Conservation (phyloP, 495 filamentous ascomycete genomes). For the Choiromyces venosus region DNA sequence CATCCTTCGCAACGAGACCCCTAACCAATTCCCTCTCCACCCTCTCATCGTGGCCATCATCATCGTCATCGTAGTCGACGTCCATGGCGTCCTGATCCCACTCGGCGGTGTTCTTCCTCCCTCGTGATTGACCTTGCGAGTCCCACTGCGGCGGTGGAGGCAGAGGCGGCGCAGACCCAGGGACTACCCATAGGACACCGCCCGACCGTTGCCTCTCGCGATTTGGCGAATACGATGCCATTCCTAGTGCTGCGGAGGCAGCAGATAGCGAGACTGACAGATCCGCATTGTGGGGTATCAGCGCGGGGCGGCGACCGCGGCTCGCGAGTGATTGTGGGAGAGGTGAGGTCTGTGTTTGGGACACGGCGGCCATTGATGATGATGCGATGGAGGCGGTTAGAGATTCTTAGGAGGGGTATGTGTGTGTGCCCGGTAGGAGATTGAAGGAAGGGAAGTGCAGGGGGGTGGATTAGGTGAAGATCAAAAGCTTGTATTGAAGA, state of each 20-base stretch:
- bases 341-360: constrained; percentile 24
- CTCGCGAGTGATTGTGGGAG: constrained; percentile 29
- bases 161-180: constrained; percentile 26
- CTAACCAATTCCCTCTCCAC: constrained; percentile 23
- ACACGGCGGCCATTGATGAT: constrained; percentile 28
- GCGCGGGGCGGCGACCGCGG: constrained; percentile 37
- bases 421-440: constrained; percentile 9
- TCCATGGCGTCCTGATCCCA: constrained; percentile 26
- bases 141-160: constrained; percentile 23
- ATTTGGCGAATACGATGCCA: constrained; percentile 34
- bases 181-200: constrained; percentile 28
- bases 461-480: constrained; percentile 8
- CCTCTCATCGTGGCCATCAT: constrained; percentile 12
- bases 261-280: constrained; percentile 39
- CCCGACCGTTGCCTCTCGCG: constrained; percentile 25
- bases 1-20: constrained; percentile 29
- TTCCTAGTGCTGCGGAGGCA: constrained; percentile 31
- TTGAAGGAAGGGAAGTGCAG: constrained; percentile 10
- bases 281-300: constrained; percentile 39
- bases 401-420: constrained; percentile 9
- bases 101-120: constrained; percentile 12
- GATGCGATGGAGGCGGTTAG: neutral
- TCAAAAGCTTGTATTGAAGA: constrained; percentile 10
- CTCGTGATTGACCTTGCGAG: constrained; percentile 14
- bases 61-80: constrained; percentile 21